Evolutionary conservation across 2,329 filamentous ascomycete species (phyloP), one percentile per base, ranked within the genome.

Genomic region (Curvularia lunata): DNA sequence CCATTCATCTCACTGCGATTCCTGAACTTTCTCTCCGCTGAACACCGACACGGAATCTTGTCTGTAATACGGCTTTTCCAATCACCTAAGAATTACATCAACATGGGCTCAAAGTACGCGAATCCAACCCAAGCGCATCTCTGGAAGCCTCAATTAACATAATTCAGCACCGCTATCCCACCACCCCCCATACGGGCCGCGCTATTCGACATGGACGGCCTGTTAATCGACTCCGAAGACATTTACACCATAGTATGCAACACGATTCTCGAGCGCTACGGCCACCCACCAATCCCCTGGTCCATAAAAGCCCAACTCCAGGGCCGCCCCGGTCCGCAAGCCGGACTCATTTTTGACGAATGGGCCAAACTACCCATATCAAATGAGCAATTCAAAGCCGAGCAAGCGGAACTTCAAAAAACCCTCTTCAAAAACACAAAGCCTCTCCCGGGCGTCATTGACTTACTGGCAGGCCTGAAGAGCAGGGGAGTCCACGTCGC

Each of bases 181-280:
- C 69, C 74, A 88, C 92, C 77, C 90, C 91, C 19, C 87, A 84
- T 98, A 58, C 86, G 92, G 67, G 95, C 94, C 67, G 97, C 93
- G 78, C 88, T 99, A 64, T 98, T 99, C 77, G 95, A 99, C 82
- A 97, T 98, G 93, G 95, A 99, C 78, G 95, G 95, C 59, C 88
- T 99, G 34, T 86, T 99, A 19, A 90, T 99, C 74, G 88, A 98
- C 78, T 92, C 91, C 32, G 95, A 98, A 81, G 95, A 98, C 73
- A 81, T 87, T 57, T 98, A 98, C 82, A 95, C 92, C 0, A 75
- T 85, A 25, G 90, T 91, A 78, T 90, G 92, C 60, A 97, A 99
- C 79, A 82, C 86, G 23, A 85, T 98, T 37, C 88, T 99, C 38
- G 82, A 84, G 55, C 87, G 90, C 72, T 91, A 95, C 77, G 55